Percentiles rank a stretch among this genome's conserved stretches.
Conservation (phyloP, 1,284 basidiomycete species). For the Cystobasidium pallidum region DNA sequence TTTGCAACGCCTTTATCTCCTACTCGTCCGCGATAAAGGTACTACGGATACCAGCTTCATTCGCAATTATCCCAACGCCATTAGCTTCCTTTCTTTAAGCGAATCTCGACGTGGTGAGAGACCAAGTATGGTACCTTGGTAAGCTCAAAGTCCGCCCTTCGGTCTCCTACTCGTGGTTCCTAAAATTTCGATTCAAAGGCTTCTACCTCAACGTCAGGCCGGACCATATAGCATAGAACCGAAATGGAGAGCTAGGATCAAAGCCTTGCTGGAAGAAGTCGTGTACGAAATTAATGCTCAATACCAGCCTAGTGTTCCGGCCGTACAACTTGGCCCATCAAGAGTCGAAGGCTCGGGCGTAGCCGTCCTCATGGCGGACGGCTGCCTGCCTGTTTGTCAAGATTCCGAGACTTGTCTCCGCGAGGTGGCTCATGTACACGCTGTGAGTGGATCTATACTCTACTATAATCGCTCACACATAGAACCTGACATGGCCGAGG, state of each 20-base stretch:
- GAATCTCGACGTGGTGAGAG: neutral
- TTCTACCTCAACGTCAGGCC: conserved; percentile 26
- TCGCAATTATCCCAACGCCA: neutral
- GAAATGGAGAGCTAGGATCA: neutral
- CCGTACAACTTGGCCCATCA: neutral
- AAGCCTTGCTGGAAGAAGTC: neutral
- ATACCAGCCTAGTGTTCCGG: neutral
- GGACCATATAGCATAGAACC: neutral
- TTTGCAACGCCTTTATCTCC: conserved; percentile 5
- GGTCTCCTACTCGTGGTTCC: too few relatives aligned
- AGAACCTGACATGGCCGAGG: too few relatives aligned
- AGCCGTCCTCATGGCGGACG: conserved; percentile 7
- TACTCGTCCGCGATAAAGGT: neutral
- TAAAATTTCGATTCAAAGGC: neutral
- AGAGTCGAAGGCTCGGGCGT: conserved; percentile 19
- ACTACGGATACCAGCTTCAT: neutral
- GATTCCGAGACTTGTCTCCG: conserved; percentile 7
- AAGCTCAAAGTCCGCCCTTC: neutral
- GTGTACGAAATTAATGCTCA: neutral
- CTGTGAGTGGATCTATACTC: neutral
- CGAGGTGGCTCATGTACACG: conserved; percentile 28
- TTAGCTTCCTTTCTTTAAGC: neutral
- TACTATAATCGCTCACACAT: neutral
- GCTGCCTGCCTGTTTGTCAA: neutral
- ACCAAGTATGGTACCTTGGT: conserved; percentile 30